Conservation (phyloP, 2,329 filamentous ascomycete species). For the Colletotrichum tanaceti region DNA sequence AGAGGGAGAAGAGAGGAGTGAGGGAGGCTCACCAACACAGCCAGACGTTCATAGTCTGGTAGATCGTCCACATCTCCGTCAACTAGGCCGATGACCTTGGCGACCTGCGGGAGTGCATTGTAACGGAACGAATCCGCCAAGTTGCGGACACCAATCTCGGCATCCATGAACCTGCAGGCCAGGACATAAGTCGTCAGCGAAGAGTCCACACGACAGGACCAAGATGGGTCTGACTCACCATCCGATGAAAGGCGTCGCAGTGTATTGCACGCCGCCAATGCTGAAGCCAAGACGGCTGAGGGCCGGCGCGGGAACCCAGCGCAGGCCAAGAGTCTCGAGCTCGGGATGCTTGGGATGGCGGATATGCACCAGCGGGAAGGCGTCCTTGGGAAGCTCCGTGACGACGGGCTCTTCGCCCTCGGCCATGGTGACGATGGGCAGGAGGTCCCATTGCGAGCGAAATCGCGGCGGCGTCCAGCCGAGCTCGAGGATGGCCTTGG, state of each 20-base stretch:
- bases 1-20: too few relatives aligned
- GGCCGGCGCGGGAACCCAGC: constrained; percentile 38
- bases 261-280: constrained; percentile 38
- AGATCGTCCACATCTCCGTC: constrained; percentile 34
- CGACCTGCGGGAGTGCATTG: constrained; percentile 34
- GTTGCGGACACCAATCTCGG: constrained; percentile 36
- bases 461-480: constrained; percentile 37
- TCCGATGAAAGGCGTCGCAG: constrained; percentile 34
- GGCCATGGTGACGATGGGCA: constrained; percentile 37
- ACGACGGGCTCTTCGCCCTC: constrained; percentile 37
- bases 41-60: constrained; percentile 37
- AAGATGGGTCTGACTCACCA: constrained; percentile 4
- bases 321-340: constrained; percentile 35
- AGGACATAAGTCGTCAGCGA: constrained; percentile 1
- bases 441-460: constrained; percentile 37
- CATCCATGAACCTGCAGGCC: constrained; percentile 35
- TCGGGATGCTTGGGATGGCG: constrained; percentile 37
- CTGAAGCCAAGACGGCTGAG: constrained; percentile 39
- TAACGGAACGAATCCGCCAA: constrained; percentile 38
- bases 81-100: constrained; percentile 33
- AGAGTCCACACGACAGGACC: not conserved
- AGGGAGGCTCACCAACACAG: constrained; percentile 27
- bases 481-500: constrained; percentile 37
- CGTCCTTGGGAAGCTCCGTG: constrained; percentile 35
- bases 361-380: constrained; percentile 36